Percentiles rank a stretch among this genome's conserved stretches.
These are phyloP conservation scores for Eucalyptus globulus DNA, from an alignment of 345 rosid species.

Conservation along the genomic window DNA sequence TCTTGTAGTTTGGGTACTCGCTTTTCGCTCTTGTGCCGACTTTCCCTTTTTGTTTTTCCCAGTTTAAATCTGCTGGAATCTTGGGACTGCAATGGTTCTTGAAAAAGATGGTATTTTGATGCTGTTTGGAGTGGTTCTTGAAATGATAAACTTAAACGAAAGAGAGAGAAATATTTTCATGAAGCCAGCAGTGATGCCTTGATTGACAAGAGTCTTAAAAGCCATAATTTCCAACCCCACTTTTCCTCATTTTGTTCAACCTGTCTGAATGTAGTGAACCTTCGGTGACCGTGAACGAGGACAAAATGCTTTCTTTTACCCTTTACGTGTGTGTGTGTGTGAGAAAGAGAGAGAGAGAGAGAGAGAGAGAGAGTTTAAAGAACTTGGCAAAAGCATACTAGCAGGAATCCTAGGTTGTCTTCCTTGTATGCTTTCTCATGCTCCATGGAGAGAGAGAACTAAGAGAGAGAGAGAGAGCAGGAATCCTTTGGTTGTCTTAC, in stretches of 20 bases:
- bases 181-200: not conserved
- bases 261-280: not conserved
- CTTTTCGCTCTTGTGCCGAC: not conserved
- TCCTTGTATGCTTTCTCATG: not conserved
- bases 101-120: not conserved
- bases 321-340: not conserved
- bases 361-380: not conserved
- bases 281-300: not conserved
- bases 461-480: not conserved
- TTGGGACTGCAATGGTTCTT: not conserved
- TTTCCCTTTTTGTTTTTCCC: not conserved
- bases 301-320: not conserved
- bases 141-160: not conserved
- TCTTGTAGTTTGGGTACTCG: conserved; percentile 64
- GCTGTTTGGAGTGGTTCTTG: not conserved
- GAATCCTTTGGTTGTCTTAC: not conserved
- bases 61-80: not conserved
- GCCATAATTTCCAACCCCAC: not conserved
- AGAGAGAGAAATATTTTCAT: not conserved
- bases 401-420: not conserved
- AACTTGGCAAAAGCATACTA: not conserved
- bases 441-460: not conserved
- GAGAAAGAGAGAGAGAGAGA: not conserved
- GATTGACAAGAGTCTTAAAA: not conserved
- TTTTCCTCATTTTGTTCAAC: not conserved